Evolutionary conservation across 176 grass and related monocot species (phyloP).

Genomic region (Aegilops umbellulata): DNA sequence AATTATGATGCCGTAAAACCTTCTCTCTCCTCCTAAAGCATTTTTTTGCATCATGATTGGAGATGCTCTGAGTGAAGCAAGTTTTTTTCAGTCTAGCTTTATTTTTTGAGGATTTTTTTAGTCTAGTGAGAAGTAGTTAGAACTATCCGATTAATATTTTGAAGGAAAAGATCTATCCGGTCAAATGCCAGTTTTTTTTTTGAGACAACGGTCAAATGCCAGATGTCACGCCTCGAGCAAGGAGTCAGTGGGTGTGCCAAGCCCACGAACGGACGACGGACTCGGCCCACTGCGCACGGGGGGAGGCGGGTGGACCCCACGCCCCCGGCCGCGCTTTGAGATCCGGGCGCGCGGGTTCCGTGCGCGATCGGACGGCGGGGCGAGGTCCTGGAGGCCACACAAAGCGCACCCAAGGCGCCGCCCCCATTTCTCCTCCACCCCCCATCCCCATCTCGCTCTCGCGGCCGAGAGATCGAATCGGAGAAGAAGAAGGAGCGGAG

Average conservation of each 20-base stretch:
- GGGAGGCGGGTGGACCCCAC: neutral
- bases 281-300: neutral
- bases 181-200: too few relatives aligned
- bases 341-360: neutral
- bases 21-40: too few relatives aligned
- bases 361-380: slow-evolving; percentile 38
- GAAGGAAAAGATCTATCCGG: too few relatives aligned
- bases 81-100: too few relatives aligned
- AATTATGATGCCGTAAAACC: too few relatives aligned
- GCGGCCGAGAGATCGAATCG: slow-evolving; percentile 31
- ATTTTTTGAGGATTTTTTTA: too few relatives aligned
- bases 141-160: too few relatives aligned
- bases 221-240: too few relatives aligned
- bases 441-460: slow-evolving; percentile 4
- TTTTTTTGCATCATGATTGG: too few relatives aligned
- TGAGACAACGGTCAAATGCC: too few relatives aligned
- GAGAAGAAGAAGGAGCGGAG: slow-evolving; percentile 11
- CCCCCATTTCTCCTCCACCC: slow-evolving; percentile 15
- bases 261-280: neutral
- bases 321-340: neutral
- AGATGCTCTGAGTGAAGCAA: too few relatives aligned
- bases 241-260: neutral
- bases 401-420: slow-evolving; percentile 40
- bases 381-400: neutral
- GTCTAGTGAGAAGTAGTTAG: too few relatives aligned